Conservation (phyloP, 306 rosid genomes). For the Lagenaria siceraria region DNA sequence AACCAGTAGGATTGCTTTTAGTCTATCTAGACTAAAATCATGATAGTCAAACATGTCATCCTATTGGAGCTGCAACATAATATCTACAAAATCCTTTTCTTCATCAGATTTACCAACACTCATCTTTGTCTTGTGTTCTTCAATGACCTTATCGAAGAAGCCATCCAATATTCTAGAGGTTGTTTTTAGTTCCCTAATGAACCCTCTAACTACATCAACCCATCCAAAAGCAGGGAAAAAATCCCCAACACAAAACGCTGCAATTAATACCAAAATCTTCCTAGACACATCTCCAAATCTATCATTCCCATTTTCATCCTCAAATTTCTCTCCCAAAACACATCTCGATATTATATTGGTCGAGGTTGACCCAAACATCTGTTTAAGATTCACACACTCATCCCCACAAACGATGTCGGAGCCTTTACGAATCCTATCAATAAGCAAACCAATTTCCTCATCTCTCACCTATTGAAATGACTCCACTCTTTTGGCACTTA, state of each 20-base stretch:
- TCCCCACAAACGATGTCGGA: neutral
- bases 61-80: neutral
- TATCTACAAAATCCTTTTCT: neutral
- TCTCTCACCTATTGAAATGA: neutral
- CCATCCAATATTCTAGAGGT: neutral
- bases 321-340: neutral
- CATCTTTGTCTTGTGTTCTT: neutral
- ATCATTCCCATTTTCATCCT: neutral
- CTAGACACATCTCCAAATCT: neutral
- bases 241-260: constrained; percentile 20
- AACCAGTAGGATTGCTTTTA: too few species aligned
- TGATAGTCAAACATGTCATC: neutral
- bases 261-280: neutral
- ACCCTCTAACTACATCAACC: constrained; percentile 14
- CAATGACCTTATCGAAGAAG: neutral
- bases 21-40: too few species aligned
- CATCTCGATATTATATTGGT: neutral
- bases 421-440: neutral
- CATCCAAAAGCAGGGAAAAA: constrained; percentile 26
- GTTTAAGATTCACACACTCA: constrained; percentile 8
- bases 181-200: neutral
- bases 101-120: neutral
- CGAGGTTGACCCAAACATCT: constrained; percentile 9
- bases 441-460: constrained; percentile 4
- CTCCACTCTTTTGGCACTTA: neutral